Evolutionary conservation across 257 asterid species (phyloP).

Genomic region (Solanum tacnaense): DNA sequence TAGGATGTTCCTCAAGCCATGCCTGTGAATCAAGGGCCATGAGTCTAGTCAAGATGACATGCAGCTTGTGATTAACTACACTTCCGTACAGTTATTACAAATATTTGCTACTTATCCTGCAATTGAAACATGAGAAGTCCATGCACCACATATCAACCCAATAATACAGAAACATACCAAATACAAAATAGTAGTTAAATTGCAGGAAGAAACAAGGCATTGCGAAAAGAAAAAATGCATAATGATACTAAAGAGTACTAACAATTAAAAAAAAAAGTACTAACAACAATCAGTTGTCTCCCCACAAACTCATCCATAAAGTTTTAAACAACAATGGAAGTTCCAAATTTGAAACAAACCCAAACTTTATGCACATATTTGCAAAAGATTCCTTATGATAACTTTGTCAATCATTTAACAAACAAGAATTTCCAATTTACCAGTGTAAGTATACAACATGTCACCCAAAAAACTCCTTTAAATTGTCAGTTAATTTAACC

Average conservation of each 20-base stretch:
- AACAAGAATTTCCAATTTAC: not conserved
- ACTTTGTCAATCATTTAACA: not conserved
- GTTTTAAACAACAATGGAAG: not conserved
- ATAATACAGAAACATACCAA: not conserved
- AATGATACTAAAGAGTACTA: not conserved
- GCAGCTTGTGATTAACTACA: not conserved
- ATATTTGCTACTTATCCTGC: not conserved
- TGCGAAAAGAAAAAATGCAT: not conserved
- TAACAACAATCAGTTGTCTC: not conserved
- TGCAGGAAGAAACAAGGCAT: not conserved
- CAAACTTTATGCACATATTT: not conserved
- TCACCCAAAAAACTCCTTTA: not conserved
- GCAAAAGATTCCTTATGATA: not conserved
- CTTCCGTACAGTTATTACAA: not conserved
- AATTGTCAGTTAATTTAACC: not conserved
- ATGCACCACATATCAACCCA: not conserved
- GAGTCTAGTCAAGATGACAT: not conserved
- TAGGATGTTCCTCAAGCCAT: not conserved
- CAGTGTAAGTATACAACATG: not conserved
- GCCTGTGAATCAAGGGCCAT: not conserved
- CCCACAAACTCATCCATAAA: not conserved
- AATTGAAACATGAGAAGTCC: not conserved
- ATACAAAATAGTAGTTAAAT: not conserved
- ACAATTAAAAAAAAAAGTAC: too few species aligned
- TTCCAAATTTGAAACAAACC: not conserved